Percentiles rank a stretch among this genome's conserved stretches.
Conservation (phyloP, 176 grass and related monocot genomes). For the Aegilops bicornis region DNA sequence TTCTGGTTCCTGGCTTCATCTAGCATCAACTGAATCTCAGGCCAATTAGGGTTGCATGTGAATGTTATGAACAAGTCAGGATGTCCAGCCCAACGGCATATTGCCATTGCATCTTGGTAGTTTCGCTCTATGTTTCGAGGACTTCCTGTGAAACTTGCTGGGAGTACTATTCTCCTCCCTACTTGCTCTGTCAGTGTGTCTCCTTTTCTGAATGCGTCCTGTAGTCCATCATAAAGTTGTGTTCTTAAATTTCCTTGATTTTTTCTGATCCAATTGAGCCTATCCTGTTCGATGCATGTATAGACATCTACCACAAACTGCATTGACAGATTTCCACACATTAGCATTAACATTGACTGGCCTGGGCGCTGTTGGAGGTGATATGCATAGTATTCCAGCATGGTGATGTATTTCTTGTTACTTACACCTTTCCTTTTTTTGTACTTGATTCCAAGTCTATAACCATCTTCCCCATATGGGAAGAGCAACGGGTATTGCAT, state of each 20-base stretch:
- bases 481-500: too few species aligned
- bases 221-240: conserved; percentile 1
- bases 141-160: conserved; percentile 24
- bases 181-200: conserved; percentile 10
- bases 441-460: too few species aligned
- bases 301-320: background rate
- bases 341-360: background rate
- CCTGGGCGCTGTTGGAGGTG: background rate
- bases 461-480: too few species aligned
- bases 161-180: conserved; percentile 25
- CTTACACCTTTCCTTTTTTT: too few species aligned
- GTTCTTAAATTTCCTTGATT: conserved; percentile 25
- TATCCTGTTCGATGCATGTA: conserved; percentile 1
- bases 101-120: background rate
- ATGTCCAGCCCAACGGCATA: background rate
- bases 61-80: background rate
- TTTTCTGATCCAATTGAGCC: background rate
- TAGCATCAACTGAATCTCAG: conserved; percentile 7
- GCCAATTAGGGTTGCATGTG: conserved; percentile 13
- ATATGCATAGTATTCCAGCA: background rate
- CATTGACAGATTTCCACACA: conserved; percentile 11
- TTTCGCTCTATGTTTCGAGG: conserved; percentile 19
- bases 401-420: too few species aligned
- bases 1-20: background rate
- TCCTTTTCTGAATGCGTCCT: conserved; percentile 15